Evolutionary conservation across 176 grass and related monocot species (phyloP), one percentile per base, ranked within the genome.

Genomic region (Olyra latifolia): DNA sequence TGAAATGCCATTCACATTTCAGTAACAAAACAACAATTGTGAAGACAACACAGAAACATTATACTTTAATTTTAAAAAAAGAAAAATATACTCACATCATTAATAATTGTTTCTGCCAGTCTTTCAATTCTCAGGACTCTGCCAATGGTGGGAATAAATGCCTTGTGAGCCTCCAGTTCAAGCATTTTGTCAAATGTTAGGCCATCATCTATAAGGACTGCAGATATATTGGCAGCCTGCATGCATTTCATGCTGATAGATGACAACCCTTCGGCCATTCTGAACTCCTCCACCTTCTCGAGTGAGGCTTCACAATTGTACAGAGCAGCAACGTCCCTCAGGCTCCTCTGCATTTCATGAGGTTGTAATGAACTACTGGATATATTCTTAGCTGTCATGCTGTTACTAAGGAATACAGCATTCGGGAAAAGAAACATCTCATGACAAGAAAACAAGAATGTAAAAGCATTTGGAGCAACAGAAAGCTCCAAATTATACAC

Each of bases 81-180:
- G 59, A 85, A 55, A 72, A 80, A 30, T 62, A 41, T 27, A 74
- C 95, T 95, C 62, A 98, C 95, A 12, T 93, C 88, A 76, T 95
- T 98, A 66, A 98, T 85, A 77, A 98, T 93, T 23, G 86, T 91
- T 91, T 98, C 92, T 8, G 92, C 95, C 76, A 98, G 68, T 75
- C 82, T 77, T 72, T 98, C 95, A 13, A 95, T 95, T 59, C 92
- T 78, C 55, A 98, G 80, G 71, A 98, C 88, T 92, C 92, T 92
- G 59, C 81, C 90, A 62, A 98, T 35, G 41, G 79, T 61, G 73
- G 88, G 92, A 86, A 50, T 80, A 89, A 95, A 95, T 52, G 70
- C 83, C 69, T 86, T 89, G 84, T 95, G 92, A 47, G 80, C 83
- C 54, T 94, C 83, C 84, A 80, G 87, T 30, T 95, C 81, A 35